These are phyloP conservation scores for Tillandsia fasciculata DNA, from an alignment of 176 grass and related monocot species.

Conservation along the genomic window DNA sequence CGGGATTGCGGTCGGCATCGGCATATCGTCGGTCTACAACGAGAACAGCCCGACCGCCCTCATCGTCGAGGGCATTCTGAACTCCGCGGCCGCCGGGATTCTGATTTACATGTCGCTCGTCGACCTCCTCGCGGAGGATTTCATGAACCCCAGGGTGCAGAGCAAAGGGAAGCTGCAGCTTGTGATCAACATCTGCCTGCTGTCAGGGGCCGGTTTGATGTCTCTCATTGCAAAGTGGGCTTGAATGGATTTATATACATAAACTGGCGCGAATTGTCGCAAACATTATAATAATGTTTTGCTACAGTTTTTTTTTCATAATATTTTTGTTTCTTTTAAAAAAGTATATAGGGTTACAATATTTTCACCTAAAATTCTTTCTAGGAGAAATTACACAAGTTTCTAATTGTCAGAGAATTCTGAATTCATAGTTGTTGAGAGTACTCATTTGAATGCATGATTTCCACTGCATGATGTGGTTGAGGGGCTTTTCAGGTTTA, in stretches of 20 bases:
- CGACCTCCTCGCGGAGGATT: constrained; percentile 63
- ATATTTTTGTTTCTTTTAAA: no score
- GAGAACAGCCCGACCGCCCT: constrained; percentile 54
- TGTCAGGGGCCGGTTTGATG: constrained; percentile 49
- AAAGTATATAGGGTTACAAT: no score
- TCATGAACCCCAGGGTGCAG: constrained; percentile 62
- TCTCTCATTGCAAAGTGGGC: constrained; percentile 69
- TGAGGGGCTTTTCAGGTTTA: no score
- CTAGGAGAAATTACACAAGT: no score
- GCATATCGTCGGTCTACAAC: constrained; percentile 45
- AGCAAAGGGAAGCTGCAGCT: constrained; percentile 42
- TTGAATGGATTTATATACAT: not conserved
- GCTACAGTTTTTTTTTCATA: not conserved
- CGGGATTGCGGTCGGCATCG: constrained; percentile 42
- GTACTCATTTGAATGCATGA: no score
- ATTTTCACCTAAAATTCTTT: no score
- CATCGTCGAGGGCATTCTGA: constrained; percentile 44
- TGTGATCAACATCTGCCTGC: constrained; percentile 35
- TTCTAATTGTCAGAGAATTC: no score
- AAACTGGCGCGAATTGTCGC: not conserved
- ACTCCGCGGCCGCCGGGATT: constrained; percentile 53
- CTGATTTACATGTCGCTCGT: constrained; percentile 68
- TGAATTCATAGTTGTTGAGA: no score
- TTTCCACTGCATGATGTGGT: no score
- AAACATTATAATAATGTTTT: not conserved